Conservation (phyloP, 116 monocot species). For the Phalaenopsis hybrid region DNA sequence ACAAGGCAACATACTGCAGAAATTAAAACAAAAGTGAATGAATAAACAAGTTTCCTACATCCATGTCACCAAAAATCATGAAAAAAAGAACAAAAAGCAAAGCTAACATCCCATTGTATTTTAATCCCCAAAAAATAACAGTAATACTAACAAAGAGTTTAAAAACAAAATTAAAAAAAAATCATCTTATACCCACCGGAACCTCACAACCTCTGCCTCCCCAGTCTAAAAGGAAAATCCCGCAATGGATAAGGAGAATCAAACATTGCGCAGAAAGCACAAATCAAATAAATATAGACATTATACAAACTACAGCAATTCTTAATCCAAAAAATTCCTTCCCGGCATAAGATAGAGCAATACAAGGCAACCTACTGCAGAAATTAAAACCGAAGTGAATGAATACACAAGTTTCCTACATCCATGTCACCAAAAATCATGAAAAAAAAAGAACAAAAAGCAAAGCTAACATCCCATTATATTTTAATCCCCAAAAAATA, state of each 20-base stretch:
- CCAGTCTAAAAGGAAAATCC: neutral
- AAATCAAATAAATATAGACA: neutral
- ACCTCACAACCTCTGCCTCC: neutral
- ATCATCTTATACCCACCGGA: neutral
- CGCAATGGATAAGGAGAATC: neutral
- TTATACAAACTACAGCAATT: neutral
- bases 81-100: neutral
- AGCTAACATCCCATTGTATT: too few species aligned
- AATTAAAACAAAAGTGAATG: neutral
- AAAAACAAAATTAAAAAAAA: neutral
- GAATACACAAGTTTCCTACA: neutral
- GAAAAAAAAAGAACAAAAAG: neutral
- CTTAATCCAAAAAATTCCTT: neutral
- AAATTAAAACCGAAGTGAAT: neutral
- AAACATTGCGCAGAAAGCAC: neutral
- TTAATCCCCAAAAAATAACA: neutral
- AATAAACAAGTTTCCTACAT: neutral
- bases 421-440: neutral
- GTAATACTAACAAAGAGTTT: neutral
- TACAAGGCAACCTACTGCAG: neutral
- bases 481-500: neutral
- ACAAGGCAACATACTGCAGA: neutral
- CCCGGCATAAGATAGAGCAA: neutral
- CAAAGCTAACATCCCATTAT: neutral
- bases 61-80: neutral